A percentile compares a stretch with the other conserved stretches of the same genome.
Conservation (phyloP, 768 basidiomycete species). For the Pulveroboletus sp. region DNA sequence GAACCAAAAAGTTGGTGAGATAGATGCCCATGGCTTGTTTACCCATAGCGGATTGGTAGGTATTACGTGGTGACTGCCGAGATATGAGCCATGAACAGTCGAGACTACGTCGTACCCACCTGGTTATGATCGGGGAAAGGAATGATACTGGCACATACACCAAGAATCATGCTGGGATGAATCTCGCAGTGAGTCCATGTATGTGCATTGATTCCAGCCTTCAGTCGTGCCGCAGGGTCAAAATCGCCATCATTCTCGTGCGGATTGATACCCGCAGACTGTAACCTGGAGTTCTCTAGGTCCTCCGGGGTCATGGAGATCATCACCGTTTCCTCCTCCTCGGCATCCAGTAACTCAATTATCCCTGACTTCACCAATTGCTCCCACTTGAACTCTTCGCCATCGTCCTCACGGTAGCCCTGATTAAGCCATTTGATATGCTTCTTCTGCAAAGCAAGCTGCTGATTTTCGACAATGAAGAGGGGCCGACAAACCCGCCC, state of each 20-base stretch:
- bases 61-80: constrained; percentile 94
- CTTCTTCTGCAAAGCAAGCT: constrained; percentile 78
- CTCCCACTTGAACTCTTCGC: constrained; percentile 75
- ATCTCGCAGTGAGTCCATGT: constrained; percentile 99
- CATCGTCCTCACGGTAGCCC: constrained; percentile 55
- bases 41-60: constrained; percentile 99
- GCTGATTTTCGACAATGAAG: constrained; percentile 94
- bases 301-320: constrained; percentile 99
- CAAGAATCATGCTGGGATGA: constrained; percentile 98
- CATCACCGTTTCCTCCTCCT: constrained; percentile 99
- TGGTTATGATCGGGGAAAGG: constrained; percentile 99
- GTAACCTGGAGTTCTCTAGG: constrained; percentile 76
- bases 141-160: constrained; percentile 98
- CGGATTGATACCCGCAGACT: constrained; percentile 57
- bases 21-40: constrained; percentile 99
- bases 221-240: constrained; percentile 86
- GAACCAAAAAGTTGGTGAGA: constrained; percentile 96
- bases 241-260: constrained; percentile 65
- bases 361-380: constrained; percentile 83
- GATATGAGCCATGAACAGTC: constrained; percentile 4
- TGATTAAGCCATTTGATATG: constrained; percentile 73
- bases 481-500: constrained; percentile 96
- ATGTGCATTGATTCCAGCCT: constrained; percentile 79
- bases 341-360: constrained; percentile 93
- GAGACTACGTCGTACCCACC: constrained; percentile 43